Evolutionary conservation across 1,284 basidiomycete species (phyloP).

Genomic region (Ustilago hordei): DNA sequence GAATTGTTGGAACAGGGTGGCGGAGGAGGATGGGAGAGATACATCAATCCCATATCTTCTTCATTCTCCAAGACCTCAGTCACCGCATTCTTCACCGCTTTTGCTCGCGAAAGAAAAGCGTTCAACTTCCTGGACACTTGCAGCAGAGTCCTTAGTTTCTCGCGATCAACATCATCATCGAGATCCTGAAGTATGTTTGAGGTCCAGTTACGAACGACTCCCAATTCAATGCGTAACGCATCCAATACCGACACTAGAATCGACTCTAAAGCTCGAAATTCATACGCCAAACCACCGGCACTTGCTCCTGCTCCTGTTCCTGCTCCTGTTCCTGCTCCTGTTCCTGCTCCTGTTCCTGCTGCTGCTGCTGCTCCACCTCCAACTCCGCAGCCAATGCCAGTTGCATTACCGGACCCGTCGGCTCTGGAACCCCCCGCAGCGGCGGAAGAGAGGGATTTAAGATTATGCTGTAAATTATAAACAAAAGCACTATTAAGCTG

Average conservation of each 20-base stretch:
- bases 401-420: too few species aligned
- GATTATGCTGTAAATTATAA: constrained; percentile 64
- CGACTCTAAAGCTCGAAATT: constrained; percentile 63
- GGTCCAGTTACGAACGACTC: constrained; percentile 53
- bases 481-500: constrained; percentile 62
- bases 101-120: constrained; percentile 50
- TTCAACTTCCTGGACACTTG: constrained; percentile 61
- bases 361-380: too few species aligned
- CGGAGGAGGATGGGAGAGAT: constrained; percentile 73
- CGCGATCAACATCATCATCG: constrained; percentile 64
- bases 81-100: constrained; percentile 57
- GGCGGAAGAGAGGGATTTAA: constrained; percentile 12
- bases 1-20: neutral
- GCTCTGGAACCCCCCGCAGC: too few species aligned
- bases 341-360: neutral
- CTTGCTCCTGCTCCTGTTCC: neutral
- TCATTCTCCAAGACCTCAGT: constrained; percentile 63
- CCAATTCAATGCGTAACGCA: constrained; percentile 61
- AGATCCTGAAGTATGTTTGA: constrained; percentile 50
- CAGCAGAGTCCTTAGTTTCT: constrained; percentile 59
- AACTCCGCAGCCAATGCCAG: too few species aligned
- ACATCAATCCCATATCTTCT: constrained; percentile 83
- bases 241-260: constrained; percentile 63
- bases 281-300: constrained; percentile 53
- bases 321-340: neutral